Percentiles rank a stretch among this genome's conserved stretches.
These are phyloP conservation scores for Annona squamosa DNA, from an alignment of 164 flowering plant genomes.

Conservation along the genomic window DNA sequence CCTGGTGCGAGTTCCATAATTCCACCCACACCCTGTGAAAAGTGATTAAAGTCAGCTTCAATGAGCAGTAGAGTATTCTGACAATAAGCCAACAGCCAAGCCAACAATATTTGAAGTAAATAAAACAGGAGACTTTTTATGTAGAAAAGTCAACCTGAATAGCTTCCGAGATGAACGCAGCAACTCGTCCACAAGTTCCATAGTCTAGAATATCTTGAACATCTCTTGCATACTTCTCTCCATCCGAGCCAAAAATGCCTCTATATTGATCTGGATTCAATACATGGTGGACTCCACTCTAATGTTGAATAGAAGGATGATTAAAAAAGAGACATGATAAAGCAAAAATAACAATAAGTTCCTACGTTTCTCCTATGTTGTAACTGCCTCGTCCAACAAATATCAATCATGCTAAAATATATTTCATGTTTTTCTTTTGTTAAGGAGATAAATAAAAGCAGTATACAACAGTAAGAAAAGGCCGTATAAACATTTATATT, in stretches of 20 bases:
- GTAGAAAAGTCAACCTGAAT: slow-evolving; percentile 52
- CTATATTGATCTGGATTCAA: slow-evolving; percentile 89
- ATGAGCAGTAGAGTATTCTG: not conserved
- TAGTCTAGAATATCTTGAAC: slow-evolving; percentile 67
- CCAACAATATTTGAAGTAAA: not conserved
- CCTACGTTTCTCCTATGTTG: not conserved
- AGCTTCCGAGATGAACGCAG: slow-evolving; percentile 78
- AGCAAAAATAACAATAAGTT: not conserved
- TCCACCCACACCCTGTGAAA: slow-evolving; percentile 85
- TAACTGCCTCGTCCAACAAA: not conserved
- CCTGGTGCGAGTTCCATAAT: slow-evolving; percentile 85
- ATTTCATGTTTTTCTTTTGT: not conserved
- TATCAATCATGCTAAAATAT: not conserved
- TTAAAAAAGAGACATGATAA: not conserved
- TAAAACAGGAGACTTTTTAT: not conserved
- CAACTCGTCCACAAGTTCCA: slow-evolving; percentile 83
- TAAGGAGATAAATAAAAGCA: not conserved
- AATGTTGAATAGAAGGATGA: slow-evolving; percentile 7
- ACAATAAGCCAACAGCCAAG: not conserved
- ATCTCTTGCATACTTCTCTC: slow-evolving; percentile 78
- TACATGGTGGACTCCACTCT: slow-evolving; percentile 91
- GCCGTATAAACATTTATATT: not conserved
- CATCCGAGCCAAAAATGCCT: slow-evolving; percentile 85
- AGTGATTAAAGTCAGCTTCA: not conserved
- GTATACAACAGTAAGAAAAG: not conserved